These are phyloP conservation scores for Chlorella sp. DNA, from an alignment of 139 green algal species.

Conservation along the genomic window DNA sequence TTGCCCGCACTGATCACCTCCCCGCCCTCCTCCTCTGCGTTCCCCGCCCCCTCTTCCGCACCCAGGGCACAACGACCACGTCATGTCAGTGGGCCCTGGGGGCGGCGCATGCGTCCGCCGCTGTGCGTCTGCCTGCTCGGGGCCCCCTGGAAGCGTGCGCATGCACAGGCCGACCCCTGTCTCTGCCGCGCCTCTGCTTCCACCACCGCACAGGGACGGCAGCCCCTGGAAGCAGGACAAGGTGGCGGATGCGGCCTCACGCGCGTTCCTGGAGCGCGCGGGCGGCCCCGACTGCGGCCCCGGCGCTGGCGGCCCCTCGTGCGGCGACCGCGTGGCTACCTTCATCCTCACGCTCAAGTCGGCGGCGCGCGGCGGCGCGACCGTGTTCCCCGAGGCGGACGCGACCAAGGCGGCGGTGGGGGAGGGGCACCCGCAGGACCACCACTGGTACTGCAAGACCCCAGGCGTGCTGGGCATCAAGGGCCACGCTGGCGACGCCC, in stretches of 20 bases:
- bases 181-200: too few relatives aligned
- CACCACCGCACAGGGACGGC: too few relatives aligned
- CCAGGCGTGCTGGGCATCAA: conserved; percentile 18
- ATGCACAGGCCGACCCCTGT: too few relatives aligned
- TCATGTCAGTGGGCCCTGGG: conserved; percentile 5
- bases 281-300: conserved; percentile 41
- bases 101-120: too few relatives aligned
- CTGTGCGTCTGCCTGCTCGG: too few relatives aligned
- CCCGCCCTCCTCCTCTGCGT: background rate
- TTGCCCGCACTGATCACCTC: background rate
- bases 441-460: conserved; percentile 39
- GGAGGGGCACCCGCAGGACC: background rate
- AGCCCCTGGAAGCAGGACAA: too few relatives aligned
- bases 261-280: conserved; percentile 41
- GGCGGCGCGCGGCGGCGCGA: conserved; percentile 27
- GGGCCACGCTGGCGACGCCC: conserved; percentile 11
- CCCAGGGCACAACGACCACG: conserved; percentile 44
- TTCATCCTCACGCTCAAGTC: conserved; percentile 35
- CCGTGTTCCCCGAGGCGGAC: conserved; percentile 33
- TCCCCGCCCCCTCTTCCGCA: too few relatives aligned
- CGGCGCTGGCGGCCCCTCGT: conserved; percentile 30
- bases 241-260: conserved; percentile 7
- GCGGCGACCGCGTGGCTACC: conserved; percentile 43
- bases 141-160: too few relatives aligned
- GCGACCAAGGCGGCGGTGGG: background rate